phyloP scores from a whole-genome alignment of 768 basidiomycete genomes.

The Russula ochroleuca region DNA sequence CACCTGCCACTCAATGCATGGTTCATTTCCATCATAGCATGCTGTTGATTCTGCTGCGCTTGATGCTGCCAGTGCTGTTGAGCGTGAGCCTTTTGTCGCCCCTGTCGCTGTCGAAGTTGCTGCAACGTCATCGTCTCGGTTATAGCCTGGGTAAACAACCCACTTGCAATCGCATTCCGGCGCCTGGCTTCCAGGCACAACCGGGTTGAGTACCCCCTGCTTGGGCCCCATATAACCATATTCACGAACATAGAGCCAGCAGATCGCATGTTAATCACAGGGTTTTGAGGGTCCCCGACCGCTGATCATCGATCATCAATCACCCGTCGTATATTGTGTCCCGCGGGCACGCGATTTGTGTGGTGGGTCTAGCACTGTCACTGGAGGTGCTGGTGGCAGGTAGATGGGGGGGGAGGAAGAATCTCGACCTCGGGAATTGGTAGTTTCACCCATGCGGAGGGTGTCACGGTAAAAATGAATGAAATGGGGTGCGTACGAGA shows the following conservation, averaged over 20 bases:
- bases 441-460: no score
- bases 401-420: no score
- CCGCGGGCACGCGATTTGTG: no score
- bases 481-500: no score
- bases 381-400: no score
- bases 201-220: constrained; percentile 24
- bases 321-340: not conserved
- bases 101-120: constrained; percentile 11
- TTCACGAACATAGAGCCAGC: constrained; percentile 15
- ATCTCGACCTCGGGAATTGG: no score
- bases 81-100: constrained; percentile 3
- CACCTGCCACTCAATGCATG: constrained; percentile 13
- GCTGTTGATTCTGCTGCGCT: constrained; percentile 1
- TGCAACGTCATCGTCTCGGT: not conserved
- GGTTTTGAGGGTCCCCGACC: not conserved
- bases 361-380: no score
- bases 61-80: constrained; percentile 20
- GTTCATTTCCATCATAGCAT: constrained; percentile 12
- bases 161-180: constrained; percentile 19
- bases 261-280: not conserved
- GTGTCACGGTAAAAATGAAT: no score
- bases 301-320: no score
- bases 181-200: constrained; percentile 26
- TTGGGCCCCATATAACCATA: constrained; percentile 9
- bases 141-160: constrained; percentile 15